Evolutionary conservation across 2,329 filamentous ascomycete genomes (phyloP).

Genomic region (Trichoderma koningiopsis): DNA sequence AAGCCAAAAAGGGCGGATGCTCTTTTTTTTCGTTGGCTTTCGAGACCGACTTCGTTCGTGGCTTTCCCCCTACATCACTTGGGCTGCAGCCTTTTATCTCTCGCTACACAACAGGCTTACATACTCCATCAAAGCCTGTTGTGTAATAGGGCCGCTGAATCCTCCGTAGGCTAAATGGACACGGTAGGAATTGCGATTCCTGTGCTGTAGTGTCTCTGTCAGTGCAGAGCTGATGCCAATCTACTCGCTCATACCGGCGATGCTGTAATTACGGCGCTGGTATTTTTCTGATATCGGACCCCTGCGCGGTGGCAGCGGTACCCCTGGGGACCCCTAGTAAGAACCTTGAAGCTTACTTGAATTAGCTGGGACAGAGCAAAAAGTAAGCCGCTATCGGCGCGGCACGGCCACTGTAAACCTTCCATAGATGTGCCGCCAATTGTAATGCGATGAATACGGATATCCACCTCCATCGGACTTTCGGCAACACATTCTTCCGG

Average conservation of each 20-base stretch:
- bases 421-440: neutral
- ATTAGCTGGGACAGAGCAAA: neutral
- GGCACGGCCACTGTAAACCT: neutral
- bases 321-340: neutral
- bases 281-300: neutral
- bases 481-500: slow-evolving; percentile 29
- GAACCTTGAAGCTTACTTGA: neutral
- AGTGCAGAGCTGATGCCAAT: slow-evolving; percentile 9
- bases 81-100: slow-evolving; percentile 10
- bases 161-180: neutral
- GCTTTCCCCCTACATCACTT: neutral
- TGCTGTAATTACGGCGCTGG: neutral
- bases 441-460: neutral
- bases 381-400: slow-evolving; percentile 22
- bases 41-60: neutral
- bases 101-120: slow-evolving; percentile 11
- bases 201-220: neutral
- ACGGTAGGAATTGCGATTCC: neutral
- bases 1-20: neutral
- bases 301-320: neutral
- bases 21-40: neutral
- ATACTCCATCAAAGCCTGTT: neutral
- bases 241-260: slow-evolving; percentile 10
- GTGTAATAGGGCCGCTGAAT: neutral
- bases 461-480: slow-evolving; percentile 3